phyloP scores from a whole-genome alignment of 371 early-diverging fungal species.

The Chytridium lagenaria region DNA sequence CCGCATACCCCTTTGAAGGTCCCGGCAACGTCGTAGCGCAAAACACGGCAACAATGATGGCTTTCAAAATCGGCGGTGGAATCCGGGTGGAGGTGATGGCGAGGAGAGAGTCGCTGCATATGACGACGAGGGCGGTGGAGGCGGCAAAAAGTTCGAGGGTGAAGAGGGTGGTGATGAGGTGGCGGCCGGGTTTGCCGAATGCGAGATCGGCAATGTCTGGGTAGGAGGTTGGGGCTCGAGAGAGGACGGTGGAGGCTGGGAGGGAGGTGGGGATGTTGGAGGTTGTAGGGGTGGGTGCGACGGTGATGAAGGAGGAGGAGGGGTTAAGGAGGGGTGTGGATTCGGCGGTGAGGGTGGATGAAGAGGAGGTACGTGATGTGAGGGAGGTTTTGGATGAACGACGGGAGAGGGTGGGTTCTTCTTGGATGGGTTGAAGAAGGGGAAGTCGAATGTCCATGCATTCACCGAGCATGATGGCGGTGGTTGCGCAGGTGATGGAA shows the following conservation, averaged over 20 bases:
- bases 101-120: conserved; percentile 61
- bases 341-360: neutral
- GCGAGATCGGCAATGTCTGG: conserved; percentile 73
- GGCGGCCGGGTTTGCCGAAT: conserved; percentile 68
- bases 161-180: conserved; percentile 57
- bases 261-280: neutral
- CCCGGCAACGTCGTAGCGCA: conserved; percentile 45
- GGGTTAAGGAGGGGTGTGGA: conserved; percentile 19
- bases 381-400: neutral
- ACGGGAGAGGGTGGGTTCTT: neutral
- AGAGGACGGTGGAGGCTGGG: conserved; percentile 10
- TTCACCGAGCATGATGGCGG: conserved; percentile 68
- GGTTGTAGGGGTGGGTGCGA: neutral
- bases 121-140: conserved; percentile 61
- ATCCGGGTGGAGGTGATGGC: conserved; percentile 49
- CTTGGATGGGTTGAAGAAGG: neutral
- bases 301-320: conserved; percentile 20
- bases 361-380: neutral
- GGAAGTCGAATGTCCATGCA: conserved; percentile 57
- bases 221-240: conserved; percentile 49
- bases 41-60: conserved; percentile 31
- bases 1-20: neutral
- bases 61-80: conserved; percentile 44
- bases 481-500: conserved; percentile 64
- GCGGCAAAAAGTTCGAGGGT: conserved; percentile 70